A percentile compares a stretch with the other conserved stretches of the same genome.
phyloP scores from a whole-genome alignment of 2,329 filamentous ascomycete species.

The Stemphylium lycopersici region DNA sequence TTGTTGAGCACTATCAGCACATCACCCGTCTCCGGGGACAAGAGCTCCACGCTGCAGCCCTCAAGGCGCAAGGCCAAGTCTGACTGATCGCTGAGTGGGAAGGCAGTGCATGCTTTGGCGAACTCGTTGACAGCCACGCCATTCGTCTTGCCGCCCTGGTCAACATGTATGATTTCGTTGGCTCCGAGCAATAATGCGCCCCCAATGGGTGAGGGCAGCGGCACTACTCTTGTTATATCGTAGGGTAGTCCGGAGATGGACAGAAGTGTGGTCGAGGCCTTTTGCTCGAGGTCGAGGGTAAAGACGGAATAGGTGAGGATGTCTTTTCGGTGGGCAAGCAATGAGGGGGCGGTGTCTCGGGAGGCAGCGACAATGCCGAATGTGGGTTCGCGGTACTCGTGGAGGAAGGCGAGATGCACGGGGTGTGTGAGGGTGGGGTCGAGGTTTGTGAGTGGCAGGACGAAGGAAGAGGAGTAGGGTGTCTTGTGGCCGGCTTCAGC shows the following conservation, averaged over 20 bases:
- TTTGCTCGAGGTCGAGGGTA: conserved; percentile 90
- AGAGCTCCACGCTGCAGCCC: conserved; percentile 75
- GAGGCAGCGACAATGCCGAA: conserved; percentile 91
- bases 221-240: conserved; percentile 81
- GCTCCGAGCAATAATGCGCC: conserved; percentile 84
- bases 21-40: conserved; percentile 80
- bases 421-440: conserved; percentile 88
- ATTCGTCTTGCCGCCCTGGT: conserved; percentile 92
- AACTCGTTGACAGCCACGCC: conserved; percentile 93
- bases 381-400: conserved; percentile 97
- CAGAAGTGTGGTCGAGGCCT: conserved; percentile 88
- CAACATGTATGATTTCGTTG: conserved; percentile 93
- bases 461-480: conserved; percentile 89
- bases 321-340: conserved; percentile 79
- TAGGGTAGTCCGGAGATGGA: conserved; percentile 85
- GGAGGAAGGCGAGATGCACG: conserved; percentile 87
- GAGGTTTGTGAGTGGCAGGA: conserved; percentile 85
- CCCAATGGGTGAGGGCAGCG: conserved; percentile 84
- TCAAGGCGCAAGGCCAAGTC: conserved; percentile 81
- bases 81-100: conserved; percentile 85
- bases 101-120: conserved; percentile 80
- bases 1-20: conserved; percentile 80
- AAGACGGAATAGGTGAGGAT: conserved; percentile 91
- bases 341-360: conserved; percentile 72
- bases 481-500: conserved; percentile 57